Evolutionary conservation across 768 basidiomycete species (phyloP).

Genomic region (Boletus subcaerulescens): DNA sequence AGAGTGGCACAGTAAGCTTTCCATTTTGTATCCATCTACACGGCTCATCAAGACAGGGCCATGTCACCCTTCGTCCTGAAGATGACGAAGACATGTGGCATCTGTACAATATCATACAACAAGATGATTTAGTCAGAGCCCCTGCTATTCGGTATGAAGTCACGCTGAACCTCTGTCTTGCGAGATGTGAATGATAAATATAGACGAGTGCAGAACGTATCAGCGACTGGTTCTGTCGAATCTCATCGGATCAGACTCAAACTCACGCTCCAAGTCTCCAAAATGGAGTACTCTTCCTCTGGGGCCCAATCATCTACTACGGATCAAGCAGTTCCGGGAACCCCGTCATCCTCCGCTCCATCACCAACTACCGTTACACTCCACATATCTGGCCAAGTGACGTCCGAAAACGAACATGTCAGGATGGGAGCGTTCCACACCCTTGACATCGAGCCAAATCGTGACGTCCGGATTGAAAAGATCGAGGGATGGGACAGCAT

Average conservation of each 20-base stretch:
- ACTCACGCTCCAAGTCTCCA: slow-evolving; percentile 79
- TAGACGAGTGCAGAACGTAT: slow-evolving; percentile 86
- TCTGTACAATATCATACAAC: slow-evolving; percentile 92
- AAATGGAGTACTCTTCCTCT: slow-evolving; percentile 78
- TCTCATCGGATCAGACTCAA: slow-evolving; percentile 84
- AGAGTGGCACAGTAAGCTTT: slow-evolving; percentile 67
- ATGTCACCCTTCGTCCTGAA: slow-evolving; percentile 92
- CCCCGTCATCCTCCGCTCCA: slow-evolving; percentile 30
- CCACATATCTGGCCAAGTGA: slow-evolving; percentile 84
- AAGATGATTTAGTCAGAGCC: slow-evolving; percentile 84
- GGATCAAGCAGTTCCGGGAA: slow-evolving; percentile 34
- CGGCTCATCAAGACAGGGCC: slow-evolving; percentile 56
- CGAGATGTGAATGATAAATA: slow-evolving; percentile 7
- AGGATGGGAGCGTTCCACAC: slow-evolving; percentile 94
- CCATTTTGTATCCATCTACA: background rate
- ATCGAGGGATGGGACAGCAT: slow-evolving; percentile 89
- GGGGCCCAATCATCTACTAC: slow-evolving; percentile 48
- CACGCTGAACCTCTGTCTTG: background rate
- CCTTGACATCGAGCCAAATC: slow-evolving; percentile 86
- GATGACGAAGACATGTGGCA: slow-evolving; percentile 99
- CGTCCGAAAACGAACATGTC: slow-evolving; percentile 83
- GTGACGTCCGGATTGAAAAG: slow-evolving; percentile 90
- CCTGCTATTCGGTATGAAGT: slow-evolving; percentile 70
- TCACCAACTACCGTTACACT: slow-evolving; percentile 53
- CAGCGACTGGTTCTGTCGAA: slow-evolving; percentile 90